Evolutionary conservation across 345 rosid species (phyloP), one percentile per base, ranked within the genome.

Genomic region (Lepidium sativum): DNA sequence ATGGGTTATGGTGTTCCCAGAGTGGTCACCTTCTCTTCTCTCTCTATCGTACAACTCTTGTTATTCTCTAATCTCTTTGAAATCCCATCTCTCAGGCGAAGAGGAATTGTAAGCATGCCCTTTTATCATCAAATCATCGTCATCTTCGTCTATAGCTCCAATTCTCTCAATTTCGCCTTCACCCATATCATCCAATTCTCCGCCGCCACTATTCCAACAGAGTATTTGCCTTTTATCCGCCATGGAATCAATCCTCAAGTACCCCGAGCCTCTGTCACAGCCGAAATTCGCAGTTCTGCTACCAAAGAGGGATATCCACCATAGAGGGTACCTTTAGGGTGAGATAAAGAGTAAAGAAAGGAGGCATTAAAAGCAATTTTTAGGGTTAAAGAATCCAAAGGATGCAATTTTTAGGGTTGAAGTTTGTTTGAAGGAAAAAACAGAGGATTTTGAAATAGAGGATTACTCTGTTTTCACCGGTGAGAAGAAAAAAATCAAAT

Each of bases 41-140:
- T n/a, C n/a, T n/a, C n/a, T n/a, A n/a, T n/a, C n/a, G n/a, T n/a
- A n/a, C n/a, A n/a, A n/a, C n/a, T n/a, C n/a, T n/a, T n/a, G n/a
- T n/a, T n/a, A n/a, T n/a, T n/a, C n/a, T n/a, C n/a, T n/a, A n/a
- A n/a, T n/a, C n/a, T n/a, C n/a, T n/a, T n/a, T n/a, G n/a, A n/a
- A n/a, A 81, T 92, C 94, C 94, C 92, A 89, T 78, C 84, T 81
- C 42, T 84, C 94, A 51, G 96, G 92, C 58, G 84, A 72, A 54
- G 63, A 66, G 6, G 84, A 53, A 58, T 38, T 12, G 53, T 38
- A 23, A 56, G 43, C 34, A 18, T 6, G 77, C 5, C 31, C 77
- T 20, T 61, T 51, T 1, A 71, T 76, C 3, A 44, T 76, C 3
- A 44, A 73, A 0, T 71, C 86, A 0, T 75, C 82, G 0, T 75